Conservation (phyloP, 208 protist genomes). For the Leishmania tropica region DNA sequence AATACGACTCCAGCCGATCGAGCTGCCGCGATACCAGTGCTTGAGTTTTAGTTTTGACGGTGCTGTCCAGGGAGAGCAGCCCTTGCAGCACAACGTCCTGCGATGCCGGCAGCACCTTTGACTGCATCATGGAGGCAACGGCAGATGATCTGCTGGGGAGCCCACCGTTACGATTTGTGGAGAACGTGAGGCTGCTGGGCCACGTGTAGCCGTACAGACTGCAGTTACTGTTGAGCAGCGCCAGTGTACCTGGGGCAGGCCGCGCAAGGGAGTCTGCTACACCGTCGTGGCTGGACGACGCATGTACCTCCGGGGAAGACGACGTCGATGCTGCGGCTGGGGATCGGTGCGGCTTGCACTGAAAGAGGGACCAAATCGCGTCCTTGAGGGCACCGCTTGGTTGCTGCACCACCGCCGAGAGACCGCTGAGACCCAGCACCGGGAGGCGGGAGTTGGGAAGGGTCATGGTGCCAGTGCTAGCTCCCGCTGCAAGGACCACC, state of each 20-base stretch:
- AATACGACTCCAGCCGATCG: conserved; percentile 57
- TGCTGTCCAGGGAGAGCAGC: conserved; percentile 64
- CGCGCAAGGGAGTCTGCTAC: neutral
- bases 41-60: conserved; percentile 13
- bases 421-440: conserved; percentile 65
- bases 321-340: neutral
- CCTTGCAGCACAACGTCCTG: conserved; percentile 43
- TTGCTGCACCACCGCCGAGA: conserved; percentile 35
- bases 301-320: too few species aligned
- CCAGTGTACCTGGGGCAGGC: conserved; percentile 17
- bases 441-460: conserved; percentile 62
- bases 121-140: conserved; percentile 11
- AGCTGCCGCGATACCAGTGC: conserved; percentile 29
- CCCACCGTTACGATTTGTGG: neutral
- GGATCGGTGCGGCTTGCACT: neutral
- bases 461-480: conserved; percentile 58
- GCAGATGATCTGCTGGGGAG: neutral
- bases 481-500: conserved; percentile 77
- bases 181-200: neutral
- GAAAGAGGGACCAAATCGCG: conserved; percentile 36
- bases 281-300: neutral
- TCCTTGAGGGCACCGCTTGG: conserved; percentile 25
- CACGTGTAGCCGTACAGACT: conserved; percentile 44
- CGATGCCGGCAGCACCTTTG: conserved; percentile 15
- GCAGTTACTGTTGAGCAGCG: conserved; percentile 35